Evolutionary conservation across 768 basidiomycete species (phyloP).

Genomic region (Tulasnella sp.): DNA sequence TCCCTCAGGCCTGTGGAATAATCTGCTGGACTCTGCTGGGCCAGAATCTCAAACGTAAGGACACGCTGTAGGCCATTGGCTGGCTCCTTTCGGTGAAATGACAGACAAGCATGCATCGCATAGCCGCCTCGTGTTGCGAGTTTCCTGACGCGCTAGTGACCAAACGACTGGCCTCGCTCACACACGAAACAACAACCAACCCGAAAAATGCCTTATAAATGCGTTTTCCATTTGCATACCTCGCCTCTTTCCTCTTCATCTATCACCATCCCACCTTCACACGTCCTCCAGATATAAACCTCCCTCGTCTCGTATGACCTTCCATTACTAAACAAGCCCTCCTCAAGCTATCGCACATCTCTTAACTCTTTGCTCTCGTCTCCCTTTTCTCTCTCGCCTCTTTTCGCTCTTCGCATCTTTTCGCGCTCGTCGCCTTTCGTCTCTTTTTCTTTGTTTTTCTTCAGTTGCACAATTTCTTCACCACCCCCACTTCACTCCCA

Average conservation of each 20-base stretch:
- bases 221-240: slow-evolving; percentile 1
- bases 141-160: not conserved
- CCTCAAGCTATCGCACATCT: slow-evolving; percentile 1
- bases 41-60: not conserved
- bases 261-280: not conserved
- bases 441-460: not conserved
- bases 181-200: not conserved
- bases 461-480: not conserved
- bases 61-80: not conserved
- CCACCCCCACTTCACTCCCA: not conserved
- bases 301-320: not conserved
- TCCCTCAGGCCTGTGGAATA: slow-evolving; percentile 1
- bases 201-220: not conserved
- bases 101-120: not conserved
- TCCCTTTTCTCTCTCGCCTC: not conserved
- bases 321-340: not conserved
- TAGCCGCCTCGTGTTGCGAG: not conserved
- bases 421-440: not conserved
- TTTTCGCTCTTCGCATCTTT: not conserved
- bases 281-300: not conserved
- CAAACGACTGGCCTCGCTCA: not conserved
- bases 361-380: not conserved
- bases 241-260: slow-evolving; percentile 1
- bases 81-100: not conserved
- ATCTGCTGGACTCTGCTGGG: not conserved